A percentile compares a stretch with the other conserved stretches of the same genome.
Conservation (phyloP, 768 basidiomycete species). For the Lactarius indigo region DNA sequence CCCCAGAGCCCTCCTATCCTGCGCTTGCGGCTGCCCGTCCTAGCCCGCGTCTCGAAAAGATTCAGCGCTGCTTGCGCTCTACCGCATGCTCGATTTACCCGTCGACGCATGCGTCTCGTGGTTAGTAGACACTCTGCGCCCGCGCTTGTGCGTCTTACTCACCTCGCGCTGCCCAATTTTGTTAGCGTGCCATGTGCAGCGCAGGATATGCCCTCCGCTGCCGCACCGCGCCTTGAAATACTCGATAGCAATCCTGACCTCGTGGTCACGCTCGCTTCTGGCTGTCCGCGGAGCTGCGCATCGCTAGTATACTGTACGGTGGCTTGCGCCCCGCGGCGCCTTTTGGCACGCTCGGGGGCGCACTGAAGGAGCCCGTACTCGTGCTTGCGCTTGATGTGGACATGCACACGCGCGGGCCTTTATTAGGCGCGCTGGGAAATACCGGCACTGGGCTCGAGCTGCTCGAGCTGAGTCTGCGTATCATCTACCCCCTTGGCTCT, state of each 20-base stretch:
- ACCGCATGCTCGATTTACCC: constrained; percentile 27
- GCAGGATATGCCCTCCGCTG: constrained; percentile 13
- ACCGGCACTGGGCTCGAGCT: constrained; percentile 29
- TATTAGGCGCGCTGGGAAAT: constrained; percentile 32
- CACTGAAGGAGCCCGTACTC: constrained; percentile 21
- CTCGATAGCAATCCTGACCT: constrained; percentile 30
- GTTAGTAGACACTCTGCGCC: constrained; percentile 27
- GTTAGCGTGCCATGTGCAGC: not conserved
- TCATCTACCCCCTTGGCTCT: constrained; percentile 1
- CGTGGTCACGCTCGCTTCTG: constrained; percentile 28
- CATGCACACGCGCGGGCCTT: constrained; percentile 32
- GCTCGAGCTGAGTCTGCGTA: constrained; percentile 26
- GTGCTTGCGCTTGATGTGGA: constrained; percentile 29
- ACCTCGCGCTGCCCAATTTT: constrained; percentile 14
- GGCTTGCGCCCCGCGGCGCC: constrained; percentile 34
- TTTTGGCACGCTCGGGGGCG: constrained; percentile 27
- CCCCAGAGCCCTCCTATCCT: constrained; percentile 17
- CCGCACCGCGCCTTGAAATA: constrained; percentile 25
- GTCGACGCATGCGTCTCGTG: constrained; percentile 28
- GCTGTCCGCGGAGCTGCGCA: constrained; percentile 28
- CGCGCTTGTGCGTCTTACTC: constrained; percentile 24
- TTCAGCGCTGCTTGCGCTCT: constrained; percentile 28
- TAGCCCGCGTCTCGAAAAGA: constrained; percentile 29
- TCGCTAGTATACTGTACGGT: constrained; percentile 34
- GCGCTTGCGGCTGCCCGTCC: constrained; percentile 24